Evolutionary conservation across 371 early-diverging fungal species (phyloP).

Genomic region (Mortierella sp.): DNA sequence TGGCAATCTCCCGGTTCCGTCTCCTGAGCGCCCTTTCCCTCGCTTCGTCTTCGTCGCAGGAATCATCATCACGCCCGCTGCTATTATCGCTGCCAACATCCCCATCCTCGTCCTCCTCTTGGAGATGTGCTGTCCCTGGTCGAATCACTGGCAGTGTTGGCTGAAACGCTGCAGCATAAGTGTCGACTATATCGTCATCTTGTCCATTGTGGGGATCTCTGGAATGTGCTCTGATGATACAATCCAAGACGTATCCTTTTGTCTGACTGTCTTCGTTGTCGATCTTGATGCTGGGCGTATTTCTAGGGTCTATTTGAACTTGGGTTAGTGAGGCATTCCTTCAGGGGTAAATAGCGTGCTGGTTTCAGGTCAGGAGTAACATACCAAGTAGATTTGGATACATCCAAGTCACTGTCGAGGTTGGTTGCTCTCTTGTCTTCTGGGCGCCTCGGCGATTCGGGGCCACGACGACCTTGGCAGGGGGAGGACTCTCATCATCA

Average conservation of each 20-base stretch:
- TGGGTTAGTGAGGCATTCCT: background rate
- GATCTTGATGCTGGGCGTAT: background rate
- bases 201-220: slow-evolving; percentile 48
- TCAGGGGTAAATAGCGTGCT: background rate
- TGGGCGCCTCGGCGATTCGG: background rate
- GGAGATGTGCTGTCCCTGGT: background rate
- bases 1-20: slow-evolving; percentile 13
- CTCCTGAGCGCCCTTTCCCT: slow-evolving; percentile 1
- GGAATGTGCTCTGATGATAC: slow-evolving; percentile 47
- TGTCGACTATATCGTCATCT: slow-evolving; percentile 24
- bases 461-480: no score
- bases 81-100: no score
- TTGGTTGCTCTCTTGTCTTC: background rate
- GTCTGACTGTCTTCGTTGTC: slow-evolving; percentile 3
- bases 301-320: slow-evolving; percentile 16
- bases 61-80: background rate
- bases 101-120: no score
- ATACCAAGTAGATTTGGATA: slow-evolving; percentile 23
- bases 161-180: slow-evolving; percentile 41
- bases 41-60: slow-evolving; percentile 5
- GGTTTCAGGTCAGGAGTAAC: no score
- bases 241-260: slow-evolving; percentile 20
- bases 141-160: slow-evolving; percentile 32
- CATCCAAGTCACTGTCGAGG: slow-evolving; percentile 2
- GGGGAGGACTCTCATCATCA: no score